Evolutionary conservation across 495 filamentous ascomycete genomes (phyloP).

Genomic region (Terfezia claveryi): DNA sequence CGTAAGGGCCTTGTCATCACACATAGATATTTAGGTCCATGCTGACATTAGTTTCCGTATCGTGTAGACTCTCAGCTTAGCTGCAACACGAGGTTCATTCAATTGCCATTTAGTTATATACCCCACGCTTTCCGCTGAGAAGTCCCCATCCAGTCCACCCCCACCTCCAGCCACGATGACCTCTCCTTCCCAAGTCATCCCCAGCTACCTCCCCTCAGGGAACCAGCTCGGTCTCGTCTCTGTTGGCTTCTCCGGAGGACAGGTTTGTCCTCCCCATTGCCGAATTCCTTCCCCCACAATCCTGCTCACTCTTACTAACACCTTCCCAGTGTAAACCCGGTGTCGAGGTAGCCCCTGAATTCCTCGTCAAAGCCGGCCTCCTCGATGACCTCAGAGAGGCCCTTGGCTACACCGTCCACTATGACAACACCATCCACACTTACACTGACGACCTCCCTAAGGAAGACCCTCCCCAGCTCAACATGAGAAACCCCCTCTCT

Average conservation of each 20-base stretch:
- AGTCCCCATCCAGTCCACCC: too few species aligned
- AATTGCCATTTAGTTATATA: too few species aligned
- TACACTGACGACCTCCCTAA: slow-evolving; percentile 57
- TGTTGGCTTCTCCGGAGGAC: slow-evolving; percentile 91
- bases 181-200: slow-evolving; percentile 46
- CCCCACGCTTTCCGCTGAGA: too few species aligned
- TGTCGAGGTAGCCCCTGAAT: slow-evolving; percentile 79
- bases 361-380: slow-evolving; percentile 73
- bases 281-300: background rate
- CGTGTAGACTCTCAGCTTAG: too few species aligned
- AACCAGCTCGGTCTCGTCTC: slow-evolving; percentile 77
- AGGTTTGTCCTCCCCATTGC: slow-evolving; percentile 34
- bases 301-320: slow-evolving; percentile 1
- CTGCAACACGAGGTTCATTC: too few species aligned
- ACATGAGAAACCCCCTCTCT: slow-evolving; percentile 80
- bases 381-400: slow-evolving; percentile 64
- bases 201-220: slow-evolving; percentile 59
- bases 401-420: slow-evolving; percentile 66
- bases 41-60: too few species aligned
- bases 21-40: too few species aligned
- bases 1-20: too few species aligned
- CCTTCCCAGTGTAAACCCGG: slow-evolving; percentile 56
- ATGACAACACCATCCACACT: slow-evolving; percentile 62
- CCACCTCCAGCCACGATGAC: slow-evolving; percentile 26
- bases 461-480: slow-evolving; percentile 52